These are phyloP conservation scores for Stygiomarasmius scandens DNA, from an alignment of 1,284 basidiomycete genomes.

Conservation along the genomic window DNA sequence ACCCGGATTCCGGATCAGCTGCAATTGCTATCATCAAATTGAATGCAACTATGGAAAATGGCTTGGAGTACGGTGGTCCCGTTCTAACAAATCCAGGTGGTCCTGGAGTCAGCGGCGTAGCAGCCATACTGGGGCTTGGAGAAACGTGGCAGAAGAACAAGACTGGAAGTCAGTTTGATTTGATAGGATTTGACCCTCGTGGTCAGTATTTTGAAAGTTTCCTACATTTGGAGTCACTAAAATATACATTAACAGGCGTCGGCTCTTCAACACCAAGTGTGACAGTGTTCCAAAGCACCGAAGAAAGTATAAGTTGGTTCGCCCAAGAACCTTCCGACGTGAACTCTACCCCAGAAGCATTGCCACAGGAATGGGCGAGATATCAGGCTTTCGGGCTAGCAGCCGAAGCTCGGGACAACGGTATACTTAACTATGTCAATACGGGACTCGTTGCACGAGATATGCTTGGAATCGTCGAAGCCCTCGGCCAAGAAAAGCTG, in stretches of 20 bases:
- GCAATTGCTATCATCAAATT: no score
- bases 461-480: no score
- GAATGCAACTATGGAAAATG: no score
- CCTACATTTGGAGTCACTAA: background rate
- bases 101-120: conserved; percentile 50
- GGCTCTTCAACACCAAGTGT: conserved; percentile 35
- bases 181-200: conserved; percentile 54
- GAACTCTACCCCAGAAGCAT: conserved; percentile 27
- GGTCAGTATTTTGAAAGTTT: conserved; percentile 17
- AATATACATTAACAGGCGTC: conserved; percentile 26
- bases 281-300: no score
- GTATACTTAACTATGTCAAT: conserved; percentile 39
- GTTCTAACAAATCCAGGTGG: conserved; percentile 57
- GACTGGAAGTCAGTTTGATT: conserved; percentile 48
- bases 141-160: conserved; percentile 33
- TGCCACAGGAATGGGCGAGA: conserved; percentile 31
- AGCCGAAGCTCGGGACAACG: conserved; percentile 33
- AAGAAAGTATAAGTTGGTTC: conserved; percentile 29
- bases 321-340: conserved; percentile 19
- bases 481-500: conserved; percentile 47
- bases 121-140: conserved; percentile 30
- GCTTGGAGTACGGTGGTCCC: conserved; percentile 42
- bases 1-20: no score
- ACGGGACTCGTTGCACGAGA: conserved; percentile 50
- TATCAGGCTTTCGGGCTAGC: no score